These are phyloP conservation scores for Mycena citricolor DNA, from an alignment of 1,284 basidiomycete genomes.

Conservation along the genomic window DNA sequence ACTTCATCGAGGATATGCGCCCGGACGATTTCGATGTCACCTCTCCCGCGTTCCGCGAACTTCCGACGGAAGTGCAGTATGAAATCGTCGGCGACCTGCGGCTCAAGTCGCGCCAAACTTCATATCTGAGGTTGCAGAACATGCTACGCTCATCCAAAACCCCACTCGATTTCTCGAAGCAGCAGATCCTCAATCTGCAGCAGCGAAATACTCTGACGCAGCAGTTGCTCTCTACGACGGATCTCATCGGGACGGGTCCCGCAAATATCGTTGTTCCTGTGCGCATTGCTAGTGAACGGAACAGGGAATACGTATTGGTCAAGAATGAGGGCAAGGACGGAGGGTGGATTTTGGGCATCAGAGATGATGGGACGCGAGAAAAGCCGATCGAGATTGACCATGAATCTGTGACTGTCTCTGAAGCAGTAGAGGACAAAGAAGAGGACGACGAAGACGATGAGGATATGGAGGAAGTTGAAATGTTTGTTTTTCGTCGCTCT, in stretches of 20 bases:
- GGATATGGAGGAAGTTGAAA: slow-evolving; percentile 76
- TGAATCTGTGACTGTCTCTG: slow-evolving; percentile 25
- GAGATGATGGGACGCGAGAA: slow-evolving; percentile 72
- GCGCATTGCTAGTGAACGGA: slow-evolving; percentile 91
- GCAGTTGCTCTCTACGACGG: slow-evolving; percentile 91
- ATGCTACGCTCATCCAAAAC: slow-evolving; percentile 86
- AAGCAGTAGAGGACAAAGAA: slow-evolving; percentile 45
- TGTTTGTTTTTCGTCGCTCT: slow-evolving; percentile 40
- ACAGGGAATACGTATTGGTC: slow-evolving; percentile 90
- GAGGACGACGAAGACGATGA: slow-evolving; percentile 46
- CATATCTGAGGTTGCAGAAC: slow-evolving; percentile 85
- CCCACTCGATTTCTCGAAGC: slow-evolving; percentile 92
- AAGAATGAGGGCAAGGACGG: slow-evolving; percentile 86
- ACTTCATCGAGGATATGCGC: slow-evolving; percentile 90
- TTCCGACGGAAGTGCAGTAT: slow-evolving; percentile 96
- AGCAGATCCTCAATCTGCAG: slow-evolving; percentile 89
- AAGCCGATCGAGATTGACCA: slow-evolving; percentile 86
- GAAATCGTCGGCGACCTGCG: slow-evolving; percentile 97
- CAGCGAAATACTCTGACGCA: slow-evolving; percentile 93
- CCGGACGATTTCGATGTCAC: slow-evolving; percentile 91
- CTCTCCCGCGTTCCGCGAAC: slow-evolving; percentile 86
- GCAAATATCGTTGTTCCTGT: slow-evolving; percentile 89
- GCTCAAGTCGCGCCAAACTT: slow-evolving; percentile 91
- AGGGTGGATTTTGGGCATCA: slow-evolving; percentile 92
- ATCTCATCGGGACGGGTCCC: slow-evolving; percentile 89